Percentiles rank a stretch among this genome's conserved stretches.
These are phyloP conservation scores for Leccinum fibrillosum DNA, from an alignment of 768 basidiomycete genomes.

Conservation along the genomic window DNA sequence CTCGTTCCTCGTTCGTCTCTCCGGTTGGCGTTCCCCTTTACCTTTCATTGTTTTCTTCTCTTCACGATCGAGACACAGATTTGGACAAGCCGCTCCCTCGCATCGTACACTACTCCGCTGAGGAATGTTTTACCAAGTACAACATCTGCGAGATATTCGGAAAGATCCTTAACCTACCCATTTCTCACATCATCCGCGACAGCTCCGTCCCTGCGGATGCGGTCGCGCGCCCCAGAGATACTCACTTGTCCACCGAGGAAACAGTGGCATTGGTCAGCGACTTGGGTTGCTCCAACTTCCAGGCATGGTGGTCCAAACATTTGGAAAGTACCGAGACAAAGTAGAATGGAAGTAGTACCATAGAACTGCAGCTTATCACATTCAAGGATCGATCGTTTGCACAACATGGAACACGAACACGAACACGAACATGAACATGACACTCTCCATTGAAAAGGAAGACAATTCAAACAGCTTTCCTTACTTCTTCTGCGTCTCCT, in stretches of 20 bases:
- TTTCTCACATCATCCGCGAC: slow-evolving; percentile 73
- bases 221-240: slow-evolving; percentile 76
- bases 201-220: slow-evolving; percentile 63
- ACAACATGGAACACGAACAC: slow-evolving; percentile 1
- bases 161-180: slow-evolving; percentile 63
- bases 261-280: slow-evolving; percentile 66
- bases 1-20: slow-evolving; percentile 73
- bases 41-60: not conserved
- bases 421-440: not conserved
- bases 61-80: slow-evolving; percentile 24
- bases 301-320: slow-evolving; percentile 77
- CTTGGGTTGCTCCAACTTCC: slow-evolving; percentile 67
- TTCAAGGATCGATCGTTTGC: slow-evolving; percentile 1
- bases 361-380: not conserved
- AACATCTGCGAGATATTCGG: slow-evolving; percentile 84
- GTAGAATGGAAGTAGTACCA: slow-evolving; percentile 4
- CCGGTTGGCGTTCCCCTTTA: slow-evolving; percentile 42
- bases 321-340: slow-evolving; percentile 26
- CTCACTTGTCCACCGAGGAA: slow-evolving; percentile 71
- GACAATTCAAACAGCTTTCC: not conserved
- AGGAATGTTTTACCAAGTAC: slow-evolving; percentile 88
- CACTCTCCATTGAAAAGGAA: not conserved
- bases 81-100: slow-evolving; percentile 33
- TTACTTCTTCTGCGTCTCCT: not conserved
- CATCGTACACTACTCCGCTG: slow-evolving; percentile 83